Base-by-base conservation (phyloP, 2,329 filamentous ascomycete genomes). In the Phaeophleospora eucalypticola region DNA sequence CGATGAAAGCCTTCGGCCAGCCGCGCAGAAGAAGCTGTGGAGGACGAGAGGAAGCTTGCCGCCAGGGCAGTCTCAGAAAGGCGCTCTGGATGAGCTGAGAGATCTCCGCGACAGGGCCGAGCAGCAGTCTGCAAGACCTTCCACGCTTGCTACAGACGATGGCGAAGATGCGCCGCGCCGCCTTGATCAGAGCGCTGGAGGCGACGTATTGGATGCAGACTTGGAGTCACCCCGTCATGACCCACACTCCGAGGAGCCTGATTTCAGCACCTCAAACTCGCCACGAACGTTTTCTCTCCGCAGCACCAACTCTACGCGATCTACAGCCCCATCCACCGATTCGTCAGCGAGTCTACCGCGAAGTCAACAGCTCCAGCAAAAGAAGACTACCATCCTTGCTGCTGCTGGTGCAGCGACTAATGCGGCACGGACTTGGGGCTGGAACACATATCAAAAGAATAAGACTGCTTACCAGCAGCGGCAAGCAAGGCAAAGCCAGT, bases 401-500 rank as follows among this genome's bases (percentile, higher is more conserved):
- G 60, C 61, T 7, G 62, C 62, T 9, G 61, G 59, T 0, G 60
- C 62, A n/a, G 63, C 62, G 7, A 63, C 63, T 3, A 62, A 46
- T 14, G 63, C 63, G 4, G 63, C 62, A 29, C 48, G 56, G 4
- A 62, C 54, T 27, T 65, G 62, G 62, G 50, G 54, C 7, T 61
- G 62, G 57, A 64, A 63, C 18, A 55, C 61, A 3, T 48, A 62
- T 7, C 42, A 63, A 47, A 49, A 45, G 49, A 51, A 54, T 35
- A 53, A 51, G 43, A 38, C 29, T 17, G 46, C 37, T 3, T 35
- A 49, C 4, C 48, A 40, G 17, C 46, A 45, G 16, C 17, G 24
- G 80, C 10, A 76, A 79, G 52, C 68, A 74, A 46, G 36, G 36
- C 71, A 14, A 14, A 40, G 50, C 29, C 16, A 36, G 16, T 21